These are phyloP conservation scores for Mollisiaceae sp. DNA, from an alignment of 2,329 filamentous ascomycete genomes.

Conservation along the genomic window DNA sequence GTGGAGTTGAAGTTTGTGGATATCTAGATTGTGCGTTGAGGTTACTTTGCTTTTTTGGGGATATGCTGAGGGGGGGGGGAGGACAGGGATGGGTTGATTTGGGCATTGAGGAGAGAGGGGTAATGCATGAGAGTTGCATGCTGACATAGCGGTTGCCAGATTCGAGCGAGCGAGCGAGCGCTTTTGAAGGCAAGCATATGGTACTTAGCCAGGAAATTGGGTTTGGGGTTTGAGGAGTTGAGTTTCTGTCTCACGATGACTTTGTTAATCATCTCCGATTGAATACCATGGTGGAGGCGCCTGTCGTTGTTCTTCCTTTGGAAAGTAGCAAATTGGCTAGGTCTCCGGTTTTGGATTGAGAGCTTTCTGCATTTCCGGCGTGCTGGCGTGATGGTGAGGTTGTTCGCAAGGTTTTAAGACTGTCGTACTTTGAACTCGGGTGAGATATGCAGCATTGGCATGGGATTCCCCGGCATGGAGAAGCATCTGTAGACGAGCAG, in stretches of 20 bases:
- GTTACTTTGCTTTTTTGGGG: background rate
- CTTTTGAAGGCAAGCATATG: background rate
- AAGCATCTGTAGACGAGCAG: background rate
- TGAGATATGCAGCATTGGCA: constrained; percentile 7
- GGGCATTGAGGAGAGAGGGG: background rate
- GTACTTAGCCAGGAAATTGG: background rate
- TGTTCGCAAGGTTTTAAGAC: background rate
- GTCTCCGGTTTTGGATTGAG: background rate
- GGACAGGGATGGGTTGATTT: background rate
- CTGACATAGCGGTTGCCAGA: background rate
- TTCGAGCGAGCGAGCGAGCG: background rate
- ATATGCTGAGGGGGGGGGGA: background rate
- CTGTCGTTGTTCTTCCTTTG: background rate
- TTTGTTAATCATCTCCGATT: background rate
- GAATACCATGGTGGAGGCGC: background rate
- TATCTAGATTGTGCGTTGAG: background rate
- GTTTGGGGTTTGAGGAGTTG: background rate
- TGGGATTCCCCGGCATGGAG: background rate
- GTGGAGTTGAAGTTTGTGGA: background rate
- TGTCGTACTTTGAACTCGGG: background rate
- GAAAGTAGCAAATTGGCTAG: background rate
- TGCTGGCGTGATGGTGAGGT: constrained; percentile 3
- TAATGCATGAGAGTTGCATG: background rate
- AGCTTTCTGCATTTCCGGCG: constrained; percentile 3
- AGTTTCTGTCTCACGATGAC: background rate